Conservation (phyloP, 1,139 yeast species). For the Scheffersomyces quercinus region DNA sequence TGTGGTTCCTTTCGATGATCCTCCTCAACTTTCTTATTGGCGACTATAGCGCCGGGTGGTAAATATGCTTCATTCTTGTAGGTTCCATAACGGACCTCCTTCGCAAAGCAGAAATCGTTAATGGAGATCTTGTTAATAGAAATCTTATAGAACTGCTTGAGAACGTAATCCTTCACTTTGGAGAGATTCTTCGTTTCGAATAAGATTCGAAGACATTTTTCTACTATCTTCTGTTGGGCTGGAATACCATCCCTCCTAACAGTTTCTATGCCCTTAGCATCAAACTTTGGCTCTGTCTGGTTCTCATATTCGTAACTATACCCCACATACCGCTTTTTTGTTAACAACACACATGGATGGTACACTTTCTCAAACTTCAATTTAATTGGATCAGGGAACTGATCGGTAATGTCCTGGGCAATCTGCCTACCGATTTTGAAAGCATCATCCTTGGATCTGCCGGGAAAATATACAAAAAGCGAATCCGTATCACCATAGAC, state of each 20-base stretch:
- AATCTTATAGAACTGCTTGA: constrained; percentile 66
- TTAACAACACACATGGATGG: constrained; percentile 77
- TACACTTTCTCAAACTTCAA: constrained; percentile 92
- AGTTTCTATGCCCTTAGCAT: constrained; percentile 96
- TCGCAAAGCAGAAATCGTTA: constrained; percentile 88
- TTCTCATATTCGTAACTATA: constrained; percentile 60
- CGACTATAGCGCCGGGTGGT: constrained; percentile 91
- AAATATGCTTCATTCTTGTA: constrained; percentile 70
- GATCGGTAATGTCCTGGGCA: constrained; percentile 60
- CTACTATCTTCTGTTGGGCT: constrained; percentile 83
- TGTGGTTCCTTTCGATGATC: constrained; percentile 85
- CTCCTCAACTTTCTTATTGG: constrained; percentile 56
- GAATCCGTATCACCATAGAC: constrained; percentile 98
- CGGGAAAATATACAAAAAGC: constrained; percentile 86
- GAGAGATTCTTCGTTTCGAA: constrained; percentile 78
- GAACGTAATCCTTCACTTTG: constrained; percentile 61
- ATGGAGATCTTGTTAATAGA: constrained; percentile 60
- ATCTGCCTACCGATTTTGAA: constrained; percentile 72
- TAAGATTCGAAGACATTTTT: constrained; percentile 61
- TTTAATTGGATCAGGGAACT: constrained; percentile 78
- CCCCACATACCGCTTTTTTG: constrained; percentile 92
- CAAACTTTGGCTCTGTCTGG: constrained; percentile 67
- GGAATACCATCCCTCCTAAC: constrained; percentile 93
- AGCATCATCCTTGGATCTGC: constrained; percentile 74
- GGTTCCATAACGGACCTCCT: constrained; percentile 82